These are phyloP conservation scores for Macrocybe gigantea DNA, from an alignment of 768 basidiomycete genomes.

Conservation along the genomic window DNA sequence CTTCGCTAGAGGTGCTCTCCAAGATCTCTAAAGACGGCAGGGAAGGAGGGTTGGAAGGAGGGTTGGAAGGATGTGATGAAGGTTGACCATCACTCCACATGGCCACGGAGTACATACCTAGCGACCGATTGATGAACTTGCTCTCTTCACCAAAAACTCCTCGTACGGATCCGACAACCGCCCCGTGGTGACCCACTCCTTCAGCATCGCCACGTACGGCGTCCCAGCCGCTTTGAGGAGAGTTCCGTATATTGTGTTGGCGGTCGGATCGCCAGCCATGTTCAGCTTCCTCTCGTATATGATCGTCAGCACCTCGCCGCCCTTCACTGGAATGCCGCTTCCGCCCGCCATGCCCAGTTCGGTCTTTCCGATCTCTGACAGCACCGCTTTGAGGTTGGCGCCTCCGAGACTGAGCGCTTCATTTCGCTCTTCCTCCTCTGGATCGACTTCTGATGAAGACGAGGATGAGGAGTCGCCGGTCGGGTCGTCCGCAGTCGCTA, in stretches of 20 bases:
- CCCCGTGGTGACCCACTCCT: conserved; percentile 84
- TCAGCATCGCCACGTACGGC: conserved; percentile 86
- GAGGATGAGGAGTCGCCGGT: conserved; percentile 44
- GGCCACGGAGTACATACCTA: conserved; percentile 15
- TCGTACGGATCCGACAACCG: conserved; percentile 85
- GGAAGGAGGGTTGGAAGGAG: too few species aligned
- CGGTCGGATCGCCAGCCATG: conserved; percentile 91
- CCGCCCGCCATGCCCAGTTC: conserved; percentile 41
- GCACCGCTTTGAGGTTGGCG: conserved; percentile 73
- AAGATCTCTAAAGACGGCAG: conserved; percentile 11
- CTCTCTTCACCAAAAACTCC: conserved; percentile 92
- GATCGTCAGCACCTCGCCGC: conserved; percentile 92
- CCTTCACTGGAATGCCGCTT: conserved; percentile 73
- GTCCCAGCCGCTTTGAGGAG: conserved; percentile 78
- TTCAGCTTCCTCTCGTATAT: conserved; percentile 84
- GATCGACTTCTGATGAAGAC: conserved; percentile 37
- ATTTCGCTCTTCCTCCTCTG: conserved; percentile 77
- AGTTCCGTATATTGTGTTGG: conserved; percentile 73
- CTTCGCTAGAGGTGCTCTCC: not conserved
- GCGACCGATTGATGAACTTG: conserved; percentile 76
- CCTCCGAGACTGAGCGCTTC: conserved; percentile 84
- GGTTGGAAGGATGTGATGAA: conserved; percentile 21
- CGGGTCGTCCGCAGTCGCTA: conserved; percentile 62
- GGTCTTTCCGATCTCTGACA: conserved; percentile 69
- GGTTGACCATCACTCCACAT: conserved; percentile 16